Base-by-base conservation (phyloP, 208 protist species). In the Crithidia fasciculata region DNA sequence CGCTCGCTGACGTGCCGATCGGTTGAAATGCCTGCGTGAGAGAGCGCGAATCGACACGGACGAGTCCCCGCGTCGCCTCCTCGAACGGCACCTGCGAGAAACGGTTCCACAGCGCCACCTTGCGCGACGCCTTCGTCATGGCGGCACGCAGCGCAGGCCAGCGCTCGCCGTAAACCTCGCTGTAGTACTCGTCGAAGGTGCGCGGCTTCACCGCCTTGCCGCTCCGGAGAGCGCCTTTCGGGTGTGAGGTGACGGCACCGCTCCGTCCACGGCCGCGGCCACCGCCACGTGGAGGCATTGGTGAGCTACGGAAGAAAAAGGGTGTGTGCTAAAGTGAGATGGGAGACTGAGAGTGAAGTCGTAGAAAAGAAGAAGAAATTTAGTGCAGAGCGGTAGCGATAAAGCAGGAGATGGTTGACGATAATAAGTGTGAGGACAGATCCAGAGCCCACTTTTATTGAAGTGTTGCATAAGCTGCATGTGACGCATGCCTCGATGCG, bases 71-170 rank as follows among this genome's bases (percentile, higher is more conserved):
- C 19, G 82, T 85, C 7, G 81, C 88, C 57, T 86, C 80, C 53
- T 72, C 80, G 62, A 91, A 89, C 18, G 92, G 83, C n/a, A 94
- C 60, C 74, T 90, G 86, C 45, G 78, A 92, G 71, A 88, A 96
- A 39, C 87, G 83, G 73, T 96, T 96, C 81, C 86, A 94, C 70
- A 96, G 69, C 6, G 83, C 87, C 10, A 91, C 82, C 77, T 93
- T 94, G 43, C 49, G 44, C 6, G 85, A 67, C n/a, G 72, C 36
- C 18, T 40, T 44, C 9, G 68, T 47, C 88, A 96, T 81, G 7
- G 89, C 80, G 15, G 80, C 72, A 19, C 81, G 69, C 41, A 96
- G 80, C 13, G 60, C 49, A 16, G 87, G 85, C 89, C 92, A 96
- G 19, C 92, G 89, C 15, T 85, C 76, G 57, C 89, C 92, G 65